phyloP scores from a whole-genome alignment of 768 basidiomycete genomes.

The Strobilomyces echinocephalus region DNA sequence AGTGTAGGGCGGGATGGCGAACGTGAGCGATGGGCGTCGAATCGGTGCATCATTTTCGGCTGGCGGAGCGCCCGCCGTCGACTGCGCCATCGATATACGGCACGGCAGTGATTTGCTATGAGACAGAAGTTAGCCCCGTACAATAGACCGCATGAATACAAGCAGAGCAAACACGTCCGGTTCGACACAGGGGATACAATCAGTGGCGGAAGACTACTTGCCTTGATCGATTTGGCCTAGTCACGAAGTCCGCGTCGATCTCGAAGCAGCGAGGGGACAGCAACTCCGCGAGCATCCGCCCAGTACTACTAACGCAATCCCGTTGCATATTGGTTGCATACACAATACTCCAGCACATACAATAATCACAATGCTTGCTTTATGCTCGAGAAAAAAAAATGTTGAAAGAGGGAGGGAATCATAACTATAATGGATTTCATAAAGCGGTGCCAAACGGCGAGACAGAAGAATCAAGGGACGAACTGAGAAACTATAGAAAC shows the following conservation, averaged over 20 bases:
- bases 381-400: neutral
- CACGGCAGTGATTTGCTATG: neutral
- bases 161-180: neutral
- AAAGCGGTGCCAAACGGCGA: neutral
- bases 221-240: neutral
- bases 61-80: neutral
- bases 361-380: neutral
- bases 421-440: too few species aligned
- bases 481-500: neutral
- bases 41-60: neutral
- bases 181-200: neutral
- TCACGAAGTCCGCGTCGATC: slow-evolving; percentile 10
- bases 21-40: slow-evolving; percentile 15
- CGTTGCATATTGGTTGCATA: too few species aligned
- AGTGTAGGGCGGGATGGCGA: slow-evolving; percentile 7
- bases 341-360: neutral
- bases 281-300: slow-evolving; percentile 14
- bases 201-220: neutral
- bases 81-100: slow-evolving; percentile 7
- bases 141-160: neutral
- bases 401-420: too few species aligned
- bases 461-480: neutral
- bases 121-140: neutral
- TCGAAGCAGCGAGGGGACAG: neutral
- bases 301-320: too few species aligned